Conservation (phyloP, 108 stramenopile species). For the Nitzschia putrida region DNA sequence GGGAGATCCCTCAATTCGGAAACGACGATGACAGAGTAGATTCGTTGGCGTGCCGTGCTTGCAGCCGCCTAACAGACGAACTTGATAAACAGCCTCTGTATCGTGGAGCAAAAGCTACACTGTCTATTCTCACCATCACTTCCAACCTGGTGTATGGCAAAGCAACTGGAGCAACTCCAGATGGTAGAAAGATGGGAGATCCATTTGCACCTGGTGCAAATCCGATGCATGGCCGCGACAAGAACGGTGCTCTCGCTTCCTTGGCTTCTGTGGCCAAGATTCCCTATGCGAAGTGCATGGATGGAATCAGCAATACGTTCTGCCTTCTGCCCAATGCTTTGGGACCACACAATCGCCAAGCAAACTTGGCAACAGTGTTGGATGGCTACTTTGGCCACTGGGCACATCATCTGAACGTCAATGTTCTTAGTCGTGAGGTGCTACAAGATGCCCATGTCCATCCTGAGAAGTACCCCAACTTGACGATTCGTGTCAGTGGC, state of each 20-base stretch:
- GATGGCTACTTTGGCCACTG: conserved; percentile 60
- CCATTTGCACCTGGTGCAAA: conserved; percentile 59
- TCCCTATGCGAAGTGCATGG: conserved; percentile 63
- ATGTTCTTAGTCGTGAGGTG: conserved; percentile 49
- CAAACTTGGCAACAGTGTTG: conserved; percentile 56
- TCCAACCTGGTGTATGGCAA: conserved; percentile 70
- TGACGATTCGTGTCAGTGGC: conserved; percentile 64
- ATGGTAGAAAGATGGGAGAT: conserved; percentile 56
- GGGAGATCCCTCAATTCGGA: conserved; percentile 55
- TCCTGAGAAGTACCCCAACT: conserved; percentile 69
- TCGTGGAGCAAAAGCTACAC: conserved; percentile 57
- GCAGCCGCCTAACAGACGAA: conserved; percentile 47
- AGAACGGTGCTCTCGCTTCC: conserved; percentile 64
- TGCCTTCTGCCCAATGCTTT: conserved; percentile 63
- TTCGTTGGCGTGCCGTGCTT: conserved; percentile 47
- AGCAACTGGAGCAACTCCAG: conserved; percentile 60
- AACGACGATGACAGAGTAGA: conserved; percentile 64
- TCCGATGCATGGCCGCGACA: conserved; percentile 59
- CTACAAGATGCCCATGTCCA: conserved; percentile 63
- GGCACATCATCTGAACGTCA: conserved; percentile 71
- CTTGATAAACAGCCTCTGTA: conserved; percentile 62
- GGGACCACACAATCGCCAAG: conserved; percentile 38
- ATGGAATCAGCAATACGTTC: conserved; percentile 74
- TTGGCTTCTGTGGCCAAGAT: conserved; percentile 66
- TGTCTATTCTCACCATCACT: conserved; percentile 68